phyloP scores from a whole-genome alignment of 2,329 filamentous ascomycete species.

The Alternaria brassicicola region DNA sequence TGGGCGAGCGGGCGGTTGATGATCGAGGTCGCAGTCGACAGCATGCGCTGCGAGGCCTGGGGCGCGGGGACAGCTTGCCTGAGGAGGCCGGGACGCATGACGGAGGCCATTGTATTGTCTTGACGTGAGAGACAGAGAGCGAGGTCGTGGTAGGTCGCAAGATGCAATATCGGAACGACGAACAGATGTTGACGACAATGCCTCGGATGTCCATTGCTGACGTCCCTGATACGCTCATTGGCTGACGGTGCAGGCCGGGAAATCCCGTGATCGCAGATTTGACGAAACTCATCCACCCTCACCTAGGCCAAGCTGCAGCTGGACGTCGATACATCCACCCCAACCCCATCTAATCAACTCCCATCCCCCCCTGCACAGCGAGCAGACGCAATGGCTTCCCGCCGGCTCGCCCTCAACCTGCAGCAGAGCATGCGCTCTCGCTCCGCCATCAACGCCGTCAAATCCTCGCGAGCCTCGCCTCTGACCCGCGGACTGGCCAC shows the following conservation, averaged over 20 bases:
- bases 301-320: conserved; percentile 33
- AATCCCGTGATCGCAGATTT: conserved; percentile 31
- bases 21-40: conserved; percentile 51
- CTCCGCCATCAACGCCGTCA: conserved; percentile 78
- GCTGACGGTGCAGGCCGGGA: conserved; percentile 25
- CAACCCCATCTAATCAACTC: conserved; percentile 31
- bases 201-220: conserved; percentile 29
- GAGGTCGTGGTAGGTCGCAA: conserved; percentile 9
- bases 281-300: conserved; percentile 31
- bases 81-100: conserved; percentile 58
- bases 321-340: conserved; percentile 28
- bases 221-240: conserved; percentile 25
- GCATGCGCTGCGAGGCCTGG: conserved; percentile 51
- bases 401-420: conserved; percentile 95
- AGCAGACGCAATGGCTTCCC: conserved; percentile 78
- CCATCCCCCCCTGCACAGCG: conserved; percentile 32
- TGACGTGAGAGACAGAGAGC: conserved; percentile 13
- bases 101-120: conserved; percentile 57
- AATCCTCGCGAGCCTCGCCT: conserved; percentile 58
- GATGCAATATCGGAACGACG: conserved; percentile 13
- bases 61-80: conserved; percentile 53
- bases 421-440: conserved; percentile 88
- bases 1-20: conserved; percentile 45
- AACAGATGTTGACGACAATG: conserved; percentile 23
- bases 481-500: conserved; percentile 89